phyloP scores from a whole-genome alignment of 257 asterid species.

The Nicotiana paniculata region DNA sequence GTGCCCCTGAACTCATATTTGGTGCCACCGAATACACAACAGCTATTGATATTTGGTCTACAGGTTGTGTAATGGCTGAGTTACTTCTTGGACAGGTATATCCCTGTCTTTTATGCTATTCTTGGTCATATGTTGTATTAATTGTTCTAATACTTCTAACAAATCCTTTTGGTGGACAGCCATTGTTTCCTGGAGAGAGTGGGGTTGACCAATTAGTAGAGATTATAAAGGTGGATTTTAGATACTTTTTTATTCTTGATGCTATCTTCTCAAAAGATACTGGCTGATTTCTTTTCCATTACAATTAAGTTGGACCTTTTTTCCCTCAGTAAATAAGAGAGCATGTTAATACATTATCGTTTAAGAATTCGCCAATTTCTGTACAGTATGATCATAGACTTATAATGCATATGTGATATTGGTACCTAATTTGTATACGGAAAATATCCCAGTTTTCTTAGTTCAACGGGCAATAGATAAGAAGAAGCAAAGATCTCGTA shows the following conservation, averaged over 20 bases:
- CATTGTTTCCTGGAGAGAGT: conserved; percentile 97
- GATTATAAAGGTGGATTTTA: conserved; percentile 66
- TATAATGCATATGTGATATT: not conserved
- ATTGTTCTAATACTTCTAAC: conserved; percentile 16
- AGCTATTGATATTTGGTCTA: conserved; percentile 94
- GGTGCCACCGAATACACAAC: conserved; percentile 99
- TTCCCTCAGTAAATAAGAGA: not conserved
- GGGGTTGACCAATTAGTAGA: conserved; percentile 98
- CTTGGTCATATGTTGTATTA: conserved; percentile 4
- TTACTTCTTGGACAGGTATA: conserved; percentile 89
- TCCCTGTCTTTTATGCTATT: not conserved
- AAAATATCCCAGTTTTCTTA: not conserved
- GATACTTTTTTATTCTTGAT: not conserved
- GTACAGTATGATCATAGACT: not conserved
- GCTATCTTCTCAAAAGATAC: not conserved
- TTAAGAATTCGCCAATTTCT: not conserved
- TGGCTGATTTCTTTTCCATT: not conserved
- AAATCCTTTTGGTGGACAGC: conserved; percentile 43
- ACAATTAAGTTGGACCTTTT: conserved; percentile 4
- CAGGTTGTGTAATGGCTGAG: conserved; percentile 99
- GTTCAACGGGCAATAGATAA: not conserved
- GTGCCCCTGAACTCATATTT: conserved; percentile 98
- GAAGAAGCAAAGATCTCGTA: not conserved
- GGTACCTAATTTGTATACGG: not conserved
- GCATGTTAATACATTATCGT: not conserved